A percentile compares a stretch with the other conserved stretches of the same genome.
These are phyloP conservation scores for Haplosporangium sp. DNA, from an alignment of 371 early-diverging fungal genomes.

Conservation along the genomic window DNA sequence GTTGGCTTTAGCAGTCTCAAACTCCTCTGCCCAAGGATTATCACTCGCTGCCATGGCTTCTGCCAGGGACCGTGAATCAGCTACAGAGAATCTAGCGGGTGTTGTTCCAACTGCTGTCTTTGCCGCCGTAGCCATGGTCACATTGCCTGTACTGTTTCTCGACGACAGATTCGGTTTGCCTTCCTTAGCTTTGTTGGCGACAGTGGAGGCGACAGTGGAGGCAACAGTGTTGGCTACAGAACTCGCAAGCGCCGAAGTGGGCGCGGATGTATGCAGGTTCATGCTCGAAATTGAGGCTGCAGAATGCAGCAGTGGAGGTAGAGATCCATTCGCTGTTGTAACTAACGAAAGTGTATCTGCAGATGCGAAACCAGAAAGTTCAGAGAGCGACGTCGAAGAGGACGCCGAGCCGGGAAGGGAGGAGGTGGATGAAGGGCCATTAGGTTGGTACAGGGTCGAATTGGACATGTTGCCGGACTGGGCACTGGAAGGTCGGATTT, in stretches of 20 bases:
- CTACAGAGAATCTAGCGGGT: slow-evolving; percentile 44
- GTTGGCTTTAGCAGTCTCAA: slow-evolving; percentile 28
- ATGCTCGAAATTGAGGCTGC: slow-evolving; percentile 18
- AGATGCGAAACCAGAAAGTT: slow-evolving; percentile 31
- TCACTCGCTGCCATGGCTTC: slow-evolving; percentile 14
- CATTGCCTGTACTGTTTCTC: slow-evolving; percentile 41
- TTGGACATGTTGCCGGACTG: slow-evolving; percentile 41
- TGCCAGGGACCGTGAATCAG: slow-evolving; percentile 45
- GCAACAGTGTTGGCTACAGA: slow-evolving; percentile 12
- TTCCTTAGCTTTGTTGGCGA: slow-evolving; percentile 16
- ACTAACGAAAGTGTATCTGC: slow-evolving; percentile 21
- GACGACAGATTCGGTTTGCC: slow-evolving; percentile 33
- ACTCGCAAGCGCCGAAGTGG: neutral
- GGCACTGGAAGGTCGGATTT: slow-evolving; percentile 51
- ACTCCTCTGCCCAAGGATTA: slow-evolving; percentile 54
- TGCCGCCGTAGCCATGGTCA: slow-evolving; percentile 5
- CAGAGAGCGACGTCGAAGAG: slow-evolving; percentile 35
- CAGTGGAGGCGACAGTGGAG: neutral
- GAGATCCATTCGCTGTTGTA: slow-evolving; percentile 15
- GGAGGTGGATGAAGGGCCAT: slow-evolving; percentile 42
- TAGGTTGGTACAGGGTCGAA: slow-evolving; percentile 31
- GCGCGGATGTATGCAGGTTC: slow-evolving; percentile 2
- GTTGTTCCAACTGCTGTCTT: neutral
- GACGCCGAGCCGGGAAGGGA: slow-evolving; percentile 40
- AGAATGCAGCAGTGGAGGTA: slow-evolving; percentile 24